Percentiles rank a stretch among this genome's conserved stretches.
Evolutionary conservation across 1,139 yeast species (phyloP).

Genomic region (Nakaseomyces uthaithaninus): DNA sequence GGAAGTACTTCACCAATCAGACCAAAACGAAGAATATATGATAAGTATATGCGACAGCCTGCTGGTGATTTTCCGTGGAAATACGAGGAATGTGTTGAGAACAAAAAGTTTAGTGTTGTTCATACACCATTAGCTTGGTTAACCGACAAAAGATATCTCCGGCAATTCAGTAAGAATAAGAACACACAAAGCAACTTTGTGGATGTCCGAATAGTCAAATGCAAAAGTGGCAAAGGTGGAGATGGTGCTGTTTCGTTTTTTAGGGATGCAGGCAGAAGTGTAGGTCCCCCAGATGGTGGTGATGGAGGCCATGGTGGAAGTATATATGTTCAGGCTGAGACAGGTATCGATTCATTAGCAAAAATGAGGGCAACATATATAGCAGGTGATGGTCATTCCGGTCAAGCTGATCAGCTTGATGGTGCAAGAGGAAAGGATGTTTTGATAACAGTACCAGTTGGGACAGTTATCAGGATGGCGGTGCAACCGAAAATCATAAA

Average conservation of each 20-base stretch:
- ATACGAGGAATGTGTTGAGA: constrained; percentile 13
- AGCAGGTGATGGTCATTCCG: constrained; percentile 66
- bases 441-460: constrained; percentile 79
- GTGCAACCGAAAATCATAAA: constrained; percentile 57
- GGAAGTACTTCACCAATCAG: constrained; percentile 10
- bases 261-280: constrained; percentile 73
- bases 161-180: constrained; percentile 34
- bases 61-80: constrained; percentile 1
- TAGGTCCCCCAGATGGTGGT: constrained; percentile 97
- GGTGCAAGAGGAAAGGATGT: constrained; percentile 78
- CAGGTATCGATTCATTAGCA: constrained; percentile 62
- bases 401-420: constrained; percentile 69
- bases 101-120: constrained; percentile 27
- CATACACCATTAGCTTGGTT: constrained; percentile 35
- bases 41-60: constrained; percentile 1
- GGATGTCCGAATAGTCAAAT: constrained; percentile 59
- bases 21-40: not conserved
- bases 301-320: constrained; percentile 95
- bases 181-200: constrained; percentile 37
- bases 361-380: constrained; percentile 56
- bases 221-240: constrained; percentile 83
- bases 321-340: constrained; percentile 71
- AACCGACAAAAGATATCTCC: constrained; percentile 28
- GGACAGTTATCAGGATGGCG: constrained; percentile 80
- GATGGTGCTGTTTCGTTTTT: constrained; percentile 79